Base-by-base conservation (phyloP, 139 green algal genomes). In the Coelastrella sp. region DNA sequence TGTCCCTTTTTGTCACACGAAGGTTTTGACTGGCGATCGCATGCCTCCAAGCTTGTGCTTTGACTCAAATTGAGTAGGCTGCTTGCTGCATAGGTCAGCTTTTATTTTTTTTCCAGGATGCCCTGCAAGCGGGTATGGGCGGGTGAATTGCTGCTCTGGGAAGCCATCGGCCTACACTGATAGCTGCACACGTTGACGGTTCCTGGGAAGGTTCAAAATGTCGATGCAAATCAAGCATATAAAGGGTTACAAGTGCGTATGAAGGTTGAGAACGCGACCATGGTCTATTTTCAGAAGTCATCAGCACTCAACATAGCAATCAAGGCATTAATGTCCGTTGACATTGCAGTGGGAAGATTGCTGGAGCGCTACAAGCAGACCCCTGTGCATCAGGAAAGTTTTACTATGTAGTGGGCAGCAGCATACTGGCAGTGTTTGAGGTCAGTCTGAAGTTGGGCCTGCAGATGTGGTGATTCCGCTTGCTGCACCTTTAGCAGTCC, bases 201-300 rank as follows among this genome's bases (percentile, higher is more conserved):
- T 70, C 12, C 63, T 20, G 14, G 63, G 12, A 20, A 15, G 19
- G 15, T 76, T 7, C 22, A 9, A 84, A 27, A 80, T 88, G 68
- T 73, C 20, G n/a, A 81, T 91, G 78, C 61, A 66, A n/a, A 74
- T 91, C 49, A 74, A 66, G 6, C 87, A 91, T 49, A 86, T 91
- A 17, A 91, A 87, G 22, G 87, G 87, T 8, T 91, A 68, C 87
- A 91, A 91, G 87, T 91, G 65, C 84, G 87, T 88, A 63, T 35
- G 63, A 6, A 6, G 35, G 35, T 49, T 49, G 35, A 49, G 35
- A 49, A 49, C 35, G 35, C 35, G 35, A 49, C 35, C 35, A 49
- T 49, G 35, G 35, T 49, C 35, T 49, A 49, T 49, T 49, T 49
- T 49, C 35, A 49, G 35, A 49, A 49, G 6, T 25, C 25, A 35